These are phyloP conservation scores for Hemisphaericaspora xylanilytica DNA, from an alignment of 1,139 yeast genomes.

Conservation along the genomic window DNA sequence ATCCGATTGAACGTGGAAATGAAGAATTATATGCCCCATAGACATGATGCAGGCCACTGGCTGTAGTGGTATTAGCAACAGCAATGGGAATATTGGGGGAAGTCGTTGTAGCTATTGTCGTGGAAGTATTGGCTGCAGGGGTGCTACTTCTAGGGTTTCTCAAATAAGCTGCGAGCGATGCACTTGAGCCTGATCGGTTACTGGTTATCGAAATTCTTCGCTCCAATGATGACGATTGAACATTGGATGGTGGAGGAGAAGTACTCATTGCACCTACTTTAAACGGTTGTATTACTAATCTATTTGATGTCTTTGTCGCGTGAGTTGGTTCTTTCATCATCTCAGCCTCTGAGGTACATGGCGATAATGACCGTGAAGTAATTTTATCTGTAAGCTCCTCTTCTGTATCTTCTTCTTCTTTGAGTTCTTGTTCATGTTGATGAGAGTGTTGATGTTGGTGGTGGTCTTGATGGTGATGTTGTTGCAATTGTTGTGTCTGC, in stretches of 20 bases:
- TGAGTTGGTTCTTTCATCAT: slow-evolving; percentile 17
- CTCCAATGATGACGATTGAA: slow-evolving; percentile 31
- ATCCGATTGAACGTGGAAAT: slow-evolving; percentile 40
- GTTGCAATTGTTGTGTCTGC: slow-evolving; percentile 8
- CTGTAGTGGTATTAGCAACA: slow-evolving; percentile 14
- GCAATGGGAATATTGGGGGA: slow-evolving; percentile 28
- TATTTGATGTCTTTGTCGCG: slow-evolving; percentile 16
- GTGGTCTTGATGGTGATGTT: slow-evolving; percentile 5
- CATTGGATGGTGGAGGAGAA: slow-evolving; percentile 37
- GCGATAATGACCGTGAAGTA: slow-evolving; percentile 29
- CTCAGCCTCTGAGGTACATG: slow-evolving; percentile 22
- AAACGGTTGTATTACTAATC: slow-evolving; percentile 54
- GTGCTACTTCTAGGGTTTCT: slow-evolving; percentile 46
- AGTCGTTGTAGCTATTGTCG: slow-evolving; percentile 16
- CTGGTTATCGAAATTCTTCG: slow-evolving; percentile 45
- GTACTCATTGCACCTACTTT: slow-evolving; percentile 60
- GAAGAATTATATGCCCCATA: slow-evolving; percentile 18
- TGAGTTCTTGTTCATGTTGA: slow-evolving; percentile 1
- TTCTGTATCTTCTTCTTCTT: slow-evolving; percentile 3
- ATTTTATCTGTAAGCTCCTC: slow-evolving; percentile 5
- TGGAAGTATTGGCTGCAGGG: slow-evolving; percentile 32
- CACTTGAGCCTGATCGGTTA: slow-evolving; percentile 52
- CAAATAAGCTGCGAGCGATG: slow-evolving; percentile 52
- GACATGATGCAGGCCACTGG: not conserved
- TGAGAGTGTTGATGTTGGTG: slow-evolving; percentile 2